Evolutionary conservation across 2,329 filamentous ascomycete species (phyloP), one percentile per base, ranked within the genome.

Genomic region (Arthrobotrys musiformis): DNA sequence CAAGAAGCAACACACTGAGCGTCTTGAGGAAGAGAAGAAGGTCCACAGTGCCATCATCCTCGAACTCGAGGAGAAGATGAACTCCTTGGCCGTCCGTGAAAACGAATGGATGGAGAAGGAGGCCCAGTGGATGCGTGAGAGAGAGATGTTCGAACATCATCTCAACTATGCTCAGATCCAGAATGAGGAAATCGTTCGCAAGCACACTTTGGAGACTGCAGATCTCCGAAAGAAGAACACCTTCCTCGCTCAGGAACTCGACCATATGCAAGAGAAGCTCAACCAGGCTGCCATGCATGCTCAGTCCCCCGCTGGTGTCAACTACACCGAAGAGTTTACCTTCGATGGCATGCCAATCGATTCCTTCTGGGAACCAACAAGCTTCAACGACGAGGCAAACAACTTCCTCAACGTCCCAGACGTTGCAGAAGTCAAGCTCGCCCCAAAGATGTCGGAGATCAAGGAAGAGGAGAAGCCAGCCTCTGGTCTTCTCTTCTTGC

Each of bases 1-100:
- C 81, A 99, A 98, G 88, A 98, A 98, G 89, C 92, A 93, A 85
- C 94, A 98, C 85, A 98, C 95, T 35, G 95, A 98, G 85, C 91
- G 95, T 81, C 89, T 98, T 52, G 95, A 98, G 84, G 92, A 95
- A 84, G 94, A 98, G 86, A 97, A 98, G 88, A 97, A 97, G 87
- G 89, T 92, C 74, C 96, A 90, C 86, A 92, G 91, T 69, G 88
- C 89, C 81, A 86, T 92, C 82, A 92, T 97, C 82, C 88, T 86
- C 80, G 88, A 91, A 68, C 87, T 97, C 82, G 92, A 97, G 82
- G 91, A 95, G 73, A 90, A 93, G 80, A 86, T 97, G 79, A 86
- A 86, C 64, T 87, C 89, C 73, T 86, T 94, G 81, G 90, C 90
- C 81, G 83, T 90, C 52, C 89, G 91, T 82, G 86, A 87, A 79